These are phyloP conservation scores for Mrakia frigida DNA, from an alignment of 768 basidiomycete species.

Conservation along the genomic window DNA sequence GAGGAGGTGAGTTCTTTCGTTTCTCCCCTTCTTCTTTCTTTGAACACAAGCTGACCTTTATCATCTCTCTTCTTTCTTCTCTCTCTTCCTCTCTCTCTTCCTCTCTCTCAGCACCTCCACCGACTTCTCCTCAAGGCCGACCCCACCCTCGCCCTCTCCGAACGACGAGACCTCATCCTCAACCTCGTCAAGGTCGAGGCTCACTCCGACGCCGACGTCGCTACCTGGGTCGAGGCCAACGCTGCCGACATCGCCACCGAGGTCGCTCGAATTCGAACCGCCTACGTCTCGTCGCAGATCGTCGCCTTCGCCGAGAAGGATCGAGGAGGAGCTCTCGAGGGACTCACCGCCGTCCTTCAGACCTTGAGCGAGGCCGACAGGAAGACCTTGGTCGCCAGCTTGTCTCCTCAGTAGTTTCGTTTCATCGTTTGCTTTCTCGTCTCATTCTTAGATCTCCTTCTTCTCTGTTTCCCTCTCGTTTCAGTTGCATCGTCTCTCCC, in stretches of 20 bases:
- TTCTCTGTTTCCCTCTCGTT: neutral
- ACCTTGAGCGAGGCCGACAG: slow-evolving; percentile 67
- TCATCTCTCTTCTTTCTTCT: neutral
- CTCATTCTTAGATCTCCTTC: slow-evolving; percentile 7
- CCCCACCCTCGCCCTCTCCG: slow-evolving; percentile 63
- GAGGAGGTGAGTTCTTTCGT: slow-evolving; percentile 39
- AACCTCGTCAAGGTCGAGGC: slow-evolving; percentile 55
- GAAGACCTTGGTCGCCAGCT: neutral
- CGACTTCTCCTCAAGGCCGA: slow-evolving; percentile 58
- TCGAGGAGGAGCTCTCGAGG: slow-evolving; percentile 67
- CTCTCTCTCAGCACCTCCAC: slow-evolving; percentile 41
- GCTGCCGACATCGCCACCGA: slow-evolving; percentile 59
- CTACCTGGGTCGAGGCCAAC: slow-evolving; percentile 60
- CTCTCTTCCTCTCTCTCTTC: neutral
- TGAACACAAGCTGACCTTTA: neutral
- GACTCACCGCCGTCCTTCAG: slow-evolving; percentile 67
- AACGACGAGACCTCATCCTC: slow-evolving; percentile 61
- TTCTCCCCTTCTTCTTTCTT: neutral
- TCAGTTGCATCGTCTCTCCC: slow-evolving; percentile 1
- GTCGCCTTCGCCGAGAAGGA: slow-evolving; percentile 66
- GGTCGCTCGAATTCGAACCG: slow-evolving; percentile 61
- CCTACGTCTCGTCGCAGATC: slow-evolving; percentile 63
- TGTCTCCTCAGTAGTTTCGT: neutral
- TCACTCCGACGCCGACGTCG: slow-evolving; percentile 56
- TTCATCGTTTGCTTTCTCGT: neutral